Percentiles rank a stretch among this genome's conserved stretches.
phyloP scores from a whole-genome alignment of 202 grass and related monocot species.

The Brachypodium distachyon region DNA sequence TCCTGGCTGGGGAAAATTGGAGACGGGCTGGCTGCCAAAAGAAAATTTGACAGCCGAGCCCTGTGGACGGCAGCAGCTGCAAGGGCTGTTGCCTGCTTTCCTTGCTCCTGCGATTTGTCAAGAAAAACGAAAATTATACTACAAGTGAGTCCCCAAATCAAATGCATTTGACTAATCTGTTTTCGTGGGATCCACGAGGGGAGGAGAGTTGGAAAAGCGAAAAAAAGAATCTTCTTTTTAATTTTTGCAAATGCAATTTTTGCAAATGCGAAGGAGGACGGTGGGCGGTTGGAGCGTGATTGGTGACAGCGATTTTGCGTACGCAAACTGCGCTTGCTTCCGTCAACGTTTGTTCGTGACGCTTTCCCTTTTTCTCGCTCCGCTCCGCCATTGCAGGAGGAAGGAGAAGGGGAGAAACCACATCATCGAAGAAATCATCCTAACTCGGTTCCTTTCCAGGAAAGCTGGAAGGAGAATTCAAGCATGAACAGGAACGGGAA shows the following conservation, averaged over 20 bases:
- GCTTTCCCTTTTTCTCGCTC: background rate
- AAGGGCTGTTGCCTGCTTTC: constrained; percentile 4
- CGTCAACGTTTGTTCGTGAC: background rate
- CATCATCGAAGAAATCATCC: background rate
- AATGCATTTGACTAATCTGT: background rate
- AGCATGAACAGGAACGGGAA: no score
- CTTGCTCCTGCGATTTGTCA: background rate
- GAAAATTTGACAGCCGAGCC: constrained; percentile 57
- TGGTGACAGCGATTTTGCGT: background rate
- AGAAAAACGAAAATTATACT: no score
- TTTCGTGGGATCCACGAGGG: background rate
- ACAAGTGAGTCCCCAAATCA: background rate
- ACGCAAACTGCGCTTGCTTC: no score
- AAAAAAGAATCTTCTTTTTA: background rate
- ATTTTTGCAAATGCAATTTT: background rate
- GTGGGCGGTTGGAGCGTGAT: background rate
- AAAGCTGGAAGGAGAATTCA: background rate
- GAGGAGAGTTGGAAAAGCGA: background rate
- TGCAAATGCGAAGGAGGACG: background rate
- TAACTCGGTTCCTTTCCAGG: background rate
- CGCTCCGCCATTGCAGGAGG: background rate
- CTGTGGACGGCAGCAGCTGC: constrained; percentile 6
- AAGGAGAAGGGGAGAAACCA: background rate
- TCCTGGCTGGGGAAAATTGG: background rate
- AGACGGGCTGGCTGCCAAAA: constrained; percentile 33